Percentiles rank a stretch among this genome's conserved stretches.
phyloP scores from a whole-genome alignment of 176 grass and related monocot genomes.

The Melocanna baccifera region DNA sequence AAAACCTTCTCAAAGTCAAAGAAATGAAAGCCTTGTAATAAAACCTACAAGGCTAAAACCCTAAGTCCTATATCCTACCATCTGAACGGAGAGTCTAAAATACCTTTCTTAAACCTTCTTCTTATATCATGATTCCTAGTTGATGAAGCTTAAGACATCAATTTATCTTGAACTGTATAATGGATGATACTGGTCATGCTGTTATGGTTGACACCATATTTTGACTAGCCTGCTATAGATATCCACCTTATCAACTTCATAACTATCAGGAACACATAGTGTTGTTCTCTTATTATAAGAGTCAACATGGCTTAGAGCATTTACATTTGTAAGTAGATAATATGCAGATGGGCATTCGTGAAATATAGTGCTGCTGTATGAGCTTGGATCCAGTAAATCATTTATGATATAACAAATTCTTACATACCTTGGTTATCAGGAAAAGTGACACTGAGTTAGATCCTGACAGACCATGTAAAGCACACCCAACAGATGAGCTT shows the following conservation, averaged over 20 bases:
- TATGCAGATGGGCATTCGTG: background rate
- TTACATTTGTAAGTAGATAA: background rate
- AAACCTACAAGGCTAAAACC: too few species aligned
- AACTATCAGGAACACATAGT: background rate
- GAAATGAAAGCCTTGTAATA: too few species aligned
- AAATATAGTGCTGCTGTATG: background rate
- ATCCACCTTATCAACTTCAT: background rate
- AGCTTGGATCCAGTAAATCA: background rate
- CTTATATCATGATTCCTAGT: background rate
- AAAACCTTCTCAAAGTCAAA: too few species aligned
- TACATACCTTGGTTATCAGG: constrained; percentile 80
- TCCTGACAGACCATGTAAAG: constrained; percentile 62
- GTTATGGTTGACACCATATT: background rate
- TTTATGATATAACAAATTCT: background rate
- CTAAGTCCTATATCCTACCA: too few species aligned
- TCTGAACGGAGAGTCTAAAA: too few species aligned
- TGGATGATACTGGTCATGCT: constrained; percentile 6
- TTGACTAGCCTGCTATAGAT: background rate
- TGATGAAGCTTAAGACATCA: background rate
- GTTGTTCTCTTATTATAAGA: constrained; percentile 10
- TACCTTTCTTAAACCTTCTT: too few species aligned
- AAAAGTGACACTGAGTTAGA: constrained; percentile 91
- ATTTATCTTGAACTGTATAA: background rate
- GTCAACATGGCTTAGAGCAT: background rate
- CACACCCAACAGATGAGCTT: constrained; percentile 61